Evolutionary conservation across 1,284 basidiomycete genomes (phyloP).

Genomic region (Ustilago curta): DNA sequence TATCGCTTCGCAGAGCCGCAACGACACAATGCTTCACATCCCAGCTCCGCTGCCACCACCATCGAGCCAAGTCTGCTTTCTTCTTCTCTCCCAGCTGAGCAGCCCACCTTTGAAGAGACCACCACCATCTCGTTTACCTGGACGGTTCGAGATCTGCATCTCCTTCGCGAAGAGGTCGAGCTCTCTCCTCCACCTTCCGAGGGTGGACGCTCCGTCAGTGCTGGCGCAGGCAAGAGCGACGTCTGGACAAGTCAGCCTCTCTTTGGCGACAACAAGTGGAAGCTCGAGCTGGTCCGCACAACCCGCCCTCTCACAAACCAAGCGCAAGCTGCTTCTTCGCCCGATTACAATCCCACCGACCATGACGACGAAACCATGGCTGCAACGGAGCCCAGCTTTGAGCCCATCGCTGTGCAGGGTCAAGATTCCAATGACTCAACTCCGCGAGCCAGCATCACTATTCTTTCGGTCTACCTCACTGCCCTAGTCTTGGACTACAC

Average conservation of each 20-base stretch:
- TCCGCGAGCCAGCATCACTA: conserved; percentile 34
- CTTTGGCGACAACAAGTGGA: conserved; percentile 67
- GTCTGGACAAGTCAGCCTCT: conserved; percentile 64
- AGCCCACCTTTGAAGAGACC: conserved; percentile 57
- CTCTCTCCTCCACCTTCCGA: conserved; percentile 46
- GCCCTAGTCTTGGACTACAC: conserved; percentile 54
- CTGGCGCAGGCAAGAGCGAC: conserved; percentile 60
- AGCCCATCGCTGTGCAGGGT: conserved; percentile 7
- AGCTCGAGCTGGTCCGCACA: conserved; percentile 62
- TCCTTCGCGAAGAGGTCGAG: conserved; percentile 62
- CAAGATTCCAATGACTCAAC: background rate
- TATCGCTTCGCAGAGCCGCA: conserved; percentile 6
- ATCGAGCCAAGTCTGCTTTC: conserved; percentile 14
- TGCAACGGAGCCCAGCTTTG: background rate
- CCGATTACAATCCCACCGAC: background rate
- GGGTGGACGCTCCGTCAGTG: conserved; percentile 59
- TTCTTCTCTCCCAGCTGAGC: conserved; percentile 14
- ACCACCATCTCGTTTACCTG: conserved; percentile 60
- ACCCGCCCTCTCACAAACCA: conserved; percentile 15
- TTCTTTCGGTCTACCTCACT: conserved; percentile 60
- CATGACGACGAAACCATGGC: background rate
- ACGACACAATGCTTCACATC: background rate
- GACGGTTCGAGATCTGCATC: conserved; percentile 55
- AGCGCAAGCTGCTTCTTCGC: background rate
- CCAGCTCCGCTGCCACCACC: background rate